These are phyloP conservation scores for Santalum album DNA, from an alignment of 164 flowering plant species.

Conservation along the genomic window DNA sequence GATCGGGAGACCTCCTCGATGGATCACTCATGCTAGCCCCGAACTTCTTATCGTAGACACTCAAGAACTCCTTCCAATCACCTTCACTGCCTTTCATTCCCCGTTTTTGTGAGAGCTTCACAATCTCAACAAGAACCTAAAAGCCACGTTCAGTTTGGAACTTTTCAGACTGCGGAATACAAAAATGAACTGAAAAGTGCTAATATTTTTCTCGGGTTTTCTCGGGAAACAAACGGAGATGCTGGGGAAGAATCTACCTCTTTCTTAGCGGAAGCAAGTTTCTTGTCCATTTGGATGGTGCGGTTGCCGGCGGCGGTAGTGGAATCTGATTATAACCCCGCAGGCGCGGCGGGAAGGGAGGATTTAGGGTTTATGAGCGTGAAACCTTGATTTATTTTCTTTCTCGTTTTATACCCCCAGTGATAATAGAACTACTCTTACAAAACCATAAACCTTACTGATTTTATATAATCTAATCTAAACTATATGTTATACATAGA, in stretches of 20 bases:
- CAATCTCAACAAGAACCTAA: conserved; percentile 65
- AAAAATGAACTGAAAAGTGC: neutral
- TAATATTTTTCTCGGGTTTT: neutral
- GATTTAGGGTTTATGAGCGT: too few relatives aligned
- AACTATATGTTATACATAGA: too few relatives aligned
- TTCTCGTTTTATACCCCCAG: too few relatives aligned
- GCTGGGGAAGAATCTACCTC: conserved; percentile 12
- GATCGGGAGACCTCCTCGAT: conserved; percentile 42
- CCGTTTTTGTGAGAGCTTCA: conserved; percentile 57
- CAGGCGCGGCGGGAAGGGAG: too few relatives aligned
- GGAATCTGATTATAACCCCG: too few relatives aligned
- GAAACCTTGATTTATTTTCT: too few relatives aligned
- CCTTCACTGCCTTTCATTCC: conserved; percentile 60
- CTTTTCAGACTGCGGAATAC: neutral
- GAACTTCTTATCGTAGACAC: conserved; percentile 36
- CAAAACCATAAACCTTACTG: too few relatives aligned
- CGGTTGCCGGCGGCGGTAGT: too few relatives aligned
- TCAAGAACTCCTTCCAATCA: conserved; percentile 72
- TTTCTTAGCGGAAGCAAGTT: conserved; percentile 14
- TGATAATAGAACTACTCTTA: too few relatives aligned
- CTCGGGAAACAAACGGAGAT: neutral
- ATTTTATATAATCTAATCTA: too few relatives aligned
- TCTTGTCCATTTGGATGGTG: neutral
- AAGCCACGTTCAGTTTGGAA: neutral
- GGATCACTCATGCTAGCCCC: conserved; percentile 74